Percentiles rank a stretch among this genome's conserved stretches.
Evolutionary conservation across 768 basidiomycete genomes (phyloP).

Genomic region (Hericium alpestre): DNA sequence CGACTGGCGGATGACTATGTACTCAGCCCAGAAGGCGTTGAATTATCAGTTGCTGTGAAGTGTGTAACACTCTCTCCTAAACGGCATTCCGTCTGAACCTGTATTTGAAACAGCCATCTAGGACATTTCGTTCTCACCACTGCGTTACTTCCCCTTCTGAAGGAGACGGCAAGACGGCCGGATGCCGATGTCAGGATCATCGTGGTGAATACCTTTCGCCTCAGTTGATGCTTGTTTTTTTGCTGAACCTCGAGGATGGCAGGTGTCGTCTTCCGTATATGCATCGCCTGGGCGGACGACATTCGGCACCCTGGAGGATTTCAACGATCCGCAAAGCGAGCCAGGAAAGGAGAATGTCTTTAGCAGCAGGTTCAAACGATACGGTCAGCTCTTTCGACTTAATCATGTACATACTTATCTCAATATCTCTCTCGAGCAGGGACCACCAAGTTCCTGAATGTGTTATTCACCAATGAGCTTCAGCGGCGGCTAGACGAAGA

Average conservation of each 20-base stretch:
- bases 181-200: conserved; percentile 24
- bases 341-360: not conserved
- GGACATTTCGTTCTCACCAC: conserved; percentile 19
- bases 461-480: not conserved
- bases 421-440: not conserved
- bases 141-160: conserved; percentile 22
- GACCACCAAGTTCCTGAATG: not conserved
- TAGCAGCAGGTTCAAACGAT: not conserved
- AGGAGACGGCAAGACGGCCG: conserved; percentile 17
- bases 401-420: not conserved
- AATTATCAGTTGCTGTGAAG: conserved; percentile 31
- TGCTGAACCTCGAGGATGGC: too few relatives aligned
- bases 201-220: conserved; percentile 9
- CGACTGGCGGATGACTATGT: conserved; percentile 16
- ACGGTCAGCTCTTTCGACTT: not conserved
- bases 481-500: not conserved
- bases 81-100: too few relatives aligned
- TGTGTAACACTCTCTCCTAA: conserved; percentile 15
- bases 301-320: not conserved
- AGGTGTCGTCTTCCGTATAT: not conserved
- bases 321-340: not conserved
- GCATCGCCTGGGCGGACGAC: not conserved
- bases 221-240: too few relatives aligned
- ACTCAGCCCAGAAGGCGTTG: conserved; percentile 21
- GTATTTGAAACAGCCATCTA: conserved; percentile 17